Conservation (phyloP, 1,139 yeast genomes). For the Wickerhamiella infanticola region DNA sequence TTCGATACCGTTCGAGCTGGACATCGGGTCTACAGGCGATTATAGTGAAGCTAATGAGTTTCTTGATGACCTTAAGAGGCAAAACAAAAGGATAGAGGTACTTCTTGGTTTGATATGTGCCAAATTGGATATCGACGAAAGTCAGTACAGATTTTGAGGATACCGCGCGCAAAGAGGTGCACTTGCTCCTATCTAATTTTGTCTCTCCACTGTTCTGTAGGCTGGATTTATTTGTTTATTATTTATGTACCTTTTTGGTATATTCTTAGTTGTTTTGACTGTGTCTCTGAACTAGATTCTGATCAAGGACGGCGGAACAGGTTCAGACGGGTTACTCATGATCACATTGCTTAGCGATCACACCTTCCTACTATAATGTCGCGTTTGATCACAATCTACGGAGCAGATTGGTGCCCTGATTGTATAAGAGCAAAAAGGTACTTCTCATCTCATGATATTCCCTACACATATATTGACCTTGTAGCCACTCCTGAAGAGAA, state of each 20-base stretch:
- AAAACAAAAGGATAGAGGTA: constrained; percentile 13
- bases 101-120: constrained; percentile 3
- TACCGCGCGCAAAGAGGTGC: too few relatives aligned
- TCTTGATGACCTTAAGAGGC: constrained; percentile 9
- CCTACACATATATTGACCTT: constrained; percentile 13
- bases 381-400: constrained; percentile 10
- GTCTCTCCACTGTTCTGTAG: too few relatives aligned
- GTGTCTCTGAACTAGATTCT: too few relatives aligned
- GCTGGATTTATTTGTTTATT: too few relatives aligned
- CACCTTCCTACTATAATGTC: too few relatives aligned
- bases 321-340: too few relatives aligned
- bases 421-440: constrained; percentile 12
- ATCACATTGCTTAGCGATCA: too few relatives aligned
- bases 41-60: constrained; percentile 6
- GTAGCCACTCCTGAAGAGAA: constrained; percentile 13
- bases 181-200: too few relatives aligned
- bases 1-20: neutral
- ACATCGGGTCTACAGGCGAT: neutral
- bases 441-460: constrained; percentile 7
- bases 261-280: too few relatives aligned
- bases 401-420: constrained; percentile 17
- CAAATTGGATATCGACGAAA: neutral
- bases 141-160: too few relatives aligned
- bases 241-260: too few relatives aligned
- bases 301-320: too few relatives aligned